phyloP scores from a whole-genome alignment of 208 protist species.

The Leishmania major region DNA sequence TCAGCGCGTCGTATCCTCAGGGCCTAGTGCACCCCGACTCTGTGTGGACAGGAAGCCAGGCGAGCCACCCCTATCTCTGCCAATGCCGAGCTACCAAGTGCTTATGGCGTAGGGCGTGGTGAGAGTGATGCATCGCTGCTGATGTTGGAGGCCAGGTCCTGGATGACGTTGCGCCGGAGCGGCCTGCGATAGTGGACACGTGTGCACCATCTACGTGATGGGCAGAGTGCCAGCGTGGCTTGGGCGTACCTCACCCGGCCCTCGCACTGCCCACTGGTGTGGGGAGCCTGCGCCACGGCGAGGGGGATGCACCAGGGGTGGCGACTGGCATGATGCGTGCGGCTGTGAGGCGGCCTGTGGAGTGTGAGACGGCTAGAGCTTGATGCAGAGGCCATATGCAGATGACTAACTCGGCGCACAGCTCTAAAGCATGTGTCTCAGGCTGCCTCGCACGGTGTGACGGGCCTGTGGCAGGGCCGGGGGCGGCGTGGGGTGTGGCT shows the following conservation, averaged over 20 bases:
- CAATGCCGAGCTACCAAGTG: not conserved
- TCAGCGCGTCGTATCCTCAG: not conserved
- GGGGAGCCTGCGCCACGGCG: not conserved
- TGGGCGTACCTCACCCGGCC: not conserved
- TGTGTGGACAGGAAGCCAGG: not conserved
- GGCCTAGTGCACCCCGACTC: not conserved
- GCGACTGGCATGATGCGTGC: not conserved
- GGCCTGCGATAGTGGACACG: not conserved
- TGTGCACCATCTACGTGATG: not conserved
- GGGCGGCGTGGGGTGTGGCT: not conserved
- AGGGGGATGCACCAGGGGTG: not conserved
- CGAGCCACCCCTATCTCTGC: not conserved
- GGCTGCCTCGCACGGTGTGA: not conserved
- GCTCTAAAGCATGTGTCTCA: not conserved
- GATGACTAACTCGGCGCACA: not conserved
- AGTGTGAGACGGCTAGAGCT: not conserved
- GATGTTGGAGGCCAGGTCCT: not conserved
- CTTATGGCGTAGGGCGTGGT: not conserved
- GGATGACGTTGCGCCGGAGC: not conserved
- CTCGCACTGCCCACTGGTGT: not conserved
- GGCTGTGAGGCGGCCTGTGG: too few species aligned
- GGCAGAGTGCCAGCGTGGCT: not conserved
- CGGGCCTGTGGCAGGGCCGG: not conserved
- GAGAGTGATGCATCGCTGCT: not conserved
- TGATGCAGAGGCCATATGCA: not conserved